Conservation (phyloP, 2,329 filamentous ascomycete genomes). For the Pochonia chlamydosporia region DNA sequence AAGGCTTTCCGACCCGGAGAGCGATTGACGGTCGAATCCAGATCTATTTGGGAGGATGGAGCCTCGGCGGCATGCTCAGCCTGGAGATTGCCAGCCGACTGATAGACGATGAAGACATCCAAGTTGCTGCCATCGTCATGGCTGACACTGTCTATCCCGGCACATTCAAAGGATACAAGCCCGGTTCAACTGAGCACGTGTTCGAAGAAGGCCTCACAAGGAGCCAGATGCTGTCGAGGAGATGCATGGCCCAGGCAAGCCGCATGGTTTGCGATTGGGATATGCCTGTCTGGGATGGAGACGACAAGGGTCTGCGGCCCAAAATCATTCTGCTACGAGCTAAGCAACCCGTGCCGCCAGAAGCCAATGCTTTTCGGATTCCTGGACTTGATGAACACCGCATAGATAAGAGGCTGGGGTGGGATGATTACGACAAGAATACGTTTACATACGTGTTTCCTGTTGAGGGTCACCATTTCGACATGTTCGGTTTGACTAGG, state of each 20-base stretch:
- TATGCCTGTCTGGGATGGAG: conserved; percentile 31
- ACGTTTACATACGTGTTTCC: conserved; percentile 41
- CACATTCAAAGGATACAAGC: conserved; percentile 2
- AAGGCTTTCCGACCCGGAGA: conserved; percentile 21
- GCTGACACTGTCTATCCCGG: conserved; percentile 43
- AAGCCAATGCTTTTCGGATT: conserved; percentile 14
- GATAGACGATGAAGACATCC: conserved; percentile 26
- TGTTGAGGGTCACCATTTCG: conserved; percentile 47
- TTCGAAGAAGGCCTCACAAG: conserved; percentile 24
- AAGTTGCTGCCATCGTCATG: conserved; percentile 45
- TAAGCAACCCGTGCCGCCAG: conserved; percentile 30
- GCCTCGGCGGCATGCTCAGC: conserved; percentile 45
- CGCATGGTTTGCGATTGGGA: conserved; percentile 35
- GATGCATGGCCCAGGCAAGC: conserved; percentile 36
- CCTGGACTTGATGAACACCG: conserved; percentile 39
- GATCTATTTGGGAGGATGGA: conserved; percentile 51
- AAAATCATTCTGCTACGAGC: conserved; percentile 41
- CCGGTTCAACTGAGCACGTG: conserved; percentile 8
- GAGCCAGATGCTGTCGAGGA: conserved; percentile 28
- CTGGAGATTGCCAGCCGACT: conserved; percentile 44
- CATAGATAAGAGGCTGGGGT: conserved; percentile 37
- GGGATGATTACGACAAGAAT: conserved; percentile 38
- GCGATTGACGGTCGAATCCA: conserved; percentile 23
- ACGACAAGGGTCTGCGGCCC: conserved; percentile 25
- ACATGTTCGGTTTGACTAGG: conserved; percentile 32